Evolutionary conservation across 2,329 filamentous ascomycete species (phyloP).

Genomic region (Bipolaris oryzae): DNA sequence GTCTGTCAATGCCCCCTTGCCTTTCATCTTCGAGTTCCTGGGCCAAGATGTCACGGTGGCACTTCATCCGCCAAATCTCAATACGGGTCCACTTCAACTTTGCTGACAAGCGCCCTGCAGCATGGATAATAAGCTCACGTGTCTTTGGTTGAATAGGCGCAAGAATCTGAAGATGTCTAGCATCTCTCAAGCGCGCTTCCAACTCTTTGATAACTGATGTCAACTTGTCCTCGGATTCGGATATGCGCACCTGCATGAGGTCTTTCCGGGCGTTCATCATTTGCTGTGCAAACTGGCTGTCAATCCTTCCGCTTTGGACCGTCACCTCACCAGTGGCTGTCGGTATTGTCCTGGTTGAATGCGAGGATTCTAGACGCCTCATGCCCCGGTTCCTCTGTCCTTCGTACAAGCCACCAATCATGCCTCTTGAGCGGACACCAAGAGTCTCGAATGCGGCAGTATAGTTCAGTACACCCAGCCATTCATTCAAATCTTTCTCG

Average conservation of each 20-base stretch:
- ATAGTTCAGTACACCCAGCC: slow-evolving; percentile 95
- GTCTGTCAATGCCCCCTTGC: slow-evolving; percentile 43
- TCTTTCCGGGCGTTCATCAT: slow-evolving; percentile 81
- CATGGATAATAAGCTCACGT: slow-evolving; percentile 81
- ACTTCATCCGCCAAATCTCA: slow-evolving; percentile 90
- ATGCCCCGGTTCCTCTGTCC: slow-evolving; percentile 77
- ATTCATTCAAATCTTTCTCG: slow-evolving; percentile 93
- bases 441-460: slow-evolving; percentile 92
- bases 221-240: slow-evolving; percentile 80
- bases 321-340: slow-evolving; percentile 76
- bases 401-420: slow-evolving; percentile 83
- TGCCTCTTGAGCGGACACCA: slow-evolving; percentile 86
- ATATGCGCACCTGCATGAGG: slow-evolving; percentile 82
- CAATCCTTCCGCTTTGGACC: slow-evolving; percentile 74
- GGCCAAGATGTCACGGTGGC: slow-evolving; percentile 84
- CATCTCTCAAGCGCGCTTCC: slow-evolving; percentile 83
- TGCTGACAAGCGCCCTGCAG: slow-evolving; percentile 82
- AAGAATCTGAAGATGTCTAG: slow-evolving; percentile 84
- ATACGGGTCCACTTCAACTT: slow-evolving; percentile 93
- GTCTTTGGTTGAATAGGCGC: slow-evolving; percentile 92
- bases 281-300: slow-evolving; percentile 82
- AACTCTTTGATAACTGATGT: slow-evolving; percentile 75
- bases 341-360: slow-evolving; percentile 65
- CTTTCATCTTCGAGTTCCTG: slow-evolving; percentile 85
- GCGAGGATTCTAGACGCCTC: slow-evolving; percentile 67